phyloP scores from a whole-genome alignment of 192 early-diverging fungal genomes.

The Oehlia diaphana region DNA sequence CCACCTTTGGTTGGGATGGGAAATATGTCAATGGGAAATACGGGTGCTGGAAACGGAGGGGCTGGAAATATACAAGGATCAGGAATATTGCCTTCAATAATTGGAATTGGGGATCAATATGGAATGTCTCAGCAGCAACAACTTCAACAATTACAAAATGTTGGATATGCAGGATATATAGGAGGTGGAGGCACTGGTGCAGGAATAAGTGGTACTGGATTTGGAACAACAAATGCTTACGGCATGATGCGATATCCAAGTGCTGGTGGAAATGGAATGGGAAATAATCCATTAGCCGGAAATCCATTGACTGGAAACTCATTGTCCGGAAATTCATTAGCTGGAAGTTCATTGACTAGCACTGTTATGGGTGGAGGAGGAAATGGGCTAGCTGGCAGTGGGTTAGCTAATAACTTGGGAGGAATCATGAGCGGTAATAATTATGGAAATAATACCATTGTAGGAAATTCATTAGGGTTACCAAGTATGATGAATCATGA shows the following conservation, averaged over 20 bases:
- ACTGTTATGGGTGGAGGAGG: neutral
- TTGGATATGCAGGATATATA: conserved; percentile 12
- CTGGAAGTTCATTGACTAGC: neutral
- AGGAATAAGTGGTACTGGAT: conserved; percentile 4
- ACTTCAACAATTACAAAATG: conserved; percentile 19
- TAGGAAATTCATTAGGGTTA: conserved; percentile 1
- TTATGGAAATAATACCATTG: conserved; percentile 12
- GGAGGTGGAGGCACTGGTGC: neutral
- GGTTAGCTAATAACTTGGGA: neutral
- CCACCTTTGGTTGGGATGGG: conserved; percentile 14
- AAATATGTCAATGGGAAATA: conserved; percentile 1
- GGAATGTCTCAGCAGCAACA: neutral
- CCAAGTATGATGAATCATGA: conserved; percentile 15
- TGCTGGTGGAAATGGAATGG: neutral
- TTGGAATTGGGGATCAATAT: conserved; percentile 8
- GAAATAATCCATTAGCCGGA: neutral
- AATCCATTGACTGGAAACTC: neutral
- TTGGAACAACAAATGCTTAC: neutral
- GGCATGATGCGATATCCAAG: conserved; percentile 16
- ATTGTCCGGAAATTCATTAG: neutral
- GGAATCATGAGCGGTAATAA: neutral
- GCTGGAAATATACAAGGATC: neutral
- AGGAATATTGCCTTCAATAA: neutral
- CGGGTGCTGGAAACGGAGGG: neutral
- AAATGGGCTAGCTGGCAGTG: neutral